These are phyloP conservation scores for Clarireedia sp. DNA, from an alignment of 2,329 filamentous ascomycete genomes.

Conservation along the genomic window DNA sequence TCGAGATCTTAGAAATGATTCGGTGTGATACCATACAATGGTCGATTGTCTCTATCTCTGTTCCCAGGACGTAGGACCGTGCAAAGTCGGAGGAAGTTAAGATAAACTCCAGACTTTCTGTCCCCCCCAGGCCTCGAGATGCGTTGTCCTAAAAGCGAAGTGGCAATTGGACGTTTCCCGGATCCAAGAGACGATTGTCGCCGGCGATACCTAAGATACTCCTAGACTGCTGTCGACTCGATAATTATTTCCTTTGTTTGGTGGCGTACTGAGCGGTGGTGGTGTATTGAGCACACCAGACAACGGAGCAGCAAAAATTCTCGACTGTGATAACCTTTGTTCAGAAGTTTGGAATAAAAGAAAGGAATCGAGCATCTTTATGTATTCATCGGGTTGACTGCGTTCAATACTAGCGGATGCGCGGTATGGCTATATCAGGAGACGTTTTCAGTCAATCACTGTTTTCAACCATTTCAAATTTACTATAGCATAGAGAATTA, in stretches of 20 bases:
- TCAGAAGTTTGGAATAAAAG: slow-evolving; percentile 19
- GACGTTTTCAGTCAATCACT: slow-evolving; percentile 28
- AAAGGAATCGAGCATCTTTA: slow-evolving; percentile 27
- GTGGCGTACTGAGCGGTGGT: slow-evolving; percentile 4
- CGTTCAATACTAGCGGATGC: slow-evolving; percentile 14
- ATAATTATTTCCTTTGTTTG: slow-evolving; percentile 6
- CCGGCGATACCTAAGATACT: too few species aligned
- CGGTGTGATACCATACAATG: slow-evolving; percentile 21
- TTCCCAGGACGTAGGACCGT: slow-evolving; percentile 7
- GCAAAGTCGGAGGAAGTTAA: slow-evolving; percentile 22
- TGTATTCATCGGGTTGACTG: slow-evolving; percentile 20
- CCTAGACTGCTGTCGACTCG: too few species aligned
- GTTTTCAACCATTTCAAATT: slow-evolving; percentile 17
- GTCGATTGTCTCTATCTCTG: slow-evolving; percentile 23
- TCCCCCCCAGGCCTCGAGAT: too few species aligned
- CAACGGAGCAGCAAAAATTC: slow-evolving; percentile 8
- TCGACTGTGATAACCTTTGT: slow-evolving; percentile 23
- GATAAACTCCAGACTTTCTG: too few species aligned
- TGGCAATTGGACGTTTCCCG: too few species aligned
- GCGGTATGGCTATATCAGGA: slow-evolving; percentile 14
- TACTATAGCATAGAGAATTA: neutral
- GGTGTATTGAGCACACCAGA: slow-evolving; percentile 12
- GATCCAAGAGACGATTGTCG: too few species aligned
- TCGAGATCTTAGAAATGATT: slow-evolving; percentile 21
- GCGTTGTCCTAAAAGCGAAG: too few species aligned